Conservation (phyloP, 305 asterid species). For the Andrographis paniculata region DNA sequence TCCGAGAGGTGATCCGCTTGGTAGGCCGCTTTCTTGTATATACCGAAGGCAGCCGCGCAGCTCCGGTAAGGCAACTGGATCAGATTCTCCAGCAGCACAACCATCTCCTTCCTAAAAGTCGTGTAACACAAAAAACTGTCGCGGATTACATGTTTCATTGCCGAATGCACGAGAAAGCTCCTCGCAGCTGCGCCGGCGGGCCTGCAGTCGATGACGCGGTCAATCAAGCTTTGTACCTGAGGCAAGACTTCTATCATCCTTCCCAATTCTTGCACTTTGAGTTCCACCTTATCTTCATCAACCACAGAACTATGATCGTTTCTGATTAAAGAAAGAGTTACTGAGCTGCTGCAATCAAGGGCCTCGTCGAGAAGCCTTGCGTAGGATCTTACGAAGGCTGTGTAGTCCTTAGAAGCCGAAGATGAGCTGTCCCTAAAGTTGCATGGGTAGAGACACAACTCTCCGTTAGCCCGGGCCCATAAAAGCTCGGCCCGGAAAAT, state of each 20-base stretch:
- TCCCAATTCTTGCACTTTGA: conserved; percentile 26
- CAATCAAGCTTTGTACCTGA: conserved; percentile 49
- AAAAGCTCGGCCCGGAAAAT: conserved; percentile 40
- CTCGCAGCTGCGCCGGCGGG: conserved; percentile 38
- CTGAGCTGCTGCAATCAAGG: conserved; percentile 23
- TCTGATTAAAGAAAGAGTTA: neutral
- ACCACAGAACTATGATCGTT: no score
- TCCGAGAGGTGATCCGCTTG: conserved; percentile 42
- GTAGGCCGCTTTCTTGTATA: conserved; percentile 52
- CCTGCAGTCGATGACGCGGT: conserved; percentile 49
- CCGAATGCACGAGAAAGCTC: conserved; percentile 38
- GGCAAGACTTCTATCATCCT: conserved; percentile 38
- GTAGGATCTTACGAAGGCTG: conserved; percentile 42
- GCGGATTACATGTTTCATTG: conserved; percentile 48
- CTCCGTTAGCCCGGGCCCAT: conserved; percentile 38
- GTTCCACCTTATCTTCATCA: conserved; percentile 3
- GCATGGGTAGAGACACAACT: conserved; percentile 46
- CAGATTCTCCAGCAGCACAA: conserved; percentile 43
- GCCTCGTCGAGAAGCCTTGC: conserved; percentile 60
- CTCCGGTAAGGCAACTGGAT: conserved; percentile 41
- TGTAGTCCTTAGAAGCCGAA: conserved; percentile 38
- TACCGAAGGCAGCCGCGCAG: conserved; percentile 37
- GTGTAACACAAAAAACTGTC: conserved; percentile 51
- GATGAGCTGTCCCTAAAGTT: conserved; percentile 47
- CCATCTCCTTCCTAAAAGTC: conserved; percentile 29